phyloP scores from a whole-genome alignment of 257 asterid genomes.

The Nicotiana noctiflora region DNA sequence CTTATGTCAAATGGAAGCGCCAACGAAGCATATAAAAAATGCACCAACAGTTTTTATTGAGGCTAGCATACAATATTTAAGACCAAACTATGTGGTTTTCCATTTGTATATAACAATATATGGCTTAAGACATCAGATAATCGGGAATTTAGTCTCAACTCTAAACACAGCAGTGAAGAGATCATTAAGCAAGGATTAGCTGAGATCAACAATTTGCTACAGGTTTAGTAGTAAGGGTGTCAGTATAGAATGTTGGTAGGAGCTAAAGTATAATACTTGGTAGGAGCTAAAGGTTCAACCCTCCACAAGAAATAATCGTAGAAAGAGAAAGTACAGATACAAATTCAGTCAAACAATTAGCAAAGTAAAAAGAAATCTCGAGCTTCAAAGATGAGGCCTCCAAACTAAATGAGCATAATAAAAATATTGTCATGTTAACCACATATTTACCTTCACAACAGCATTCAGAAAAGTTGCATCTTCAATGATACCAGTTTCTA shows the following conservation, averaged over 20 bases:
- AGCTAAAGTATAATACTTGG: neutral
- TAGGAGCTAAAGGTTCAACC: too few species aligned
- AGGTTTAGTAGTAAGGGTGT: too few species aligned
- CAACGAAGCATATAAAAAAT: neutral
- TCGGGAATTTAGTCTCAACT: neutral
- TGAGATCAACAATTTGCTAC: neutral
- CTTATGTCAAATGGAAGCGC: neutral
- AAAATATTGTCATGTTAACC: neutral
- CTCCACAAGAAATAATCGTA: neutral
- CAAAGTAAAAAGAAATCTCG: neutral
- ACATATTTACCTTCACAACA: slow-evolving; percentile 55
- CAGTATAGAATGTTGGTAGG: neutral
- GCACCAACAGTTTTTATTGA: neutral
- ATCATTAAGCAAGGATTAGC: neutral
- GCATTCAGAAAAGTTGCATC: too few species aligned
- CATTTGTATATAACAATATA: neutral
- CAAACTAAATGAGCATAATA: neutral
- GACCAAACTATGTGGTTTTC: neutral
- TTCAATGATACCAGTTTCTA: too few species aligned
- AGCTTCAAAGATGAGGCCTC: neutral
- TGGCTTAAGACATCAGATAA: neutral
- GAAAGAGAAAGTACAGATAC: neutral
- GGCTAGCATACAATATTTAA: neutral
- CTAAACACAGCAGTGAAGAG: neutral
- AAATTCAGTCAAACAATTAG: neutral